Base-by-base conservation (phyloP, 1,284 basidiomycete genomes). In the Cerrena zonata region DNA sequence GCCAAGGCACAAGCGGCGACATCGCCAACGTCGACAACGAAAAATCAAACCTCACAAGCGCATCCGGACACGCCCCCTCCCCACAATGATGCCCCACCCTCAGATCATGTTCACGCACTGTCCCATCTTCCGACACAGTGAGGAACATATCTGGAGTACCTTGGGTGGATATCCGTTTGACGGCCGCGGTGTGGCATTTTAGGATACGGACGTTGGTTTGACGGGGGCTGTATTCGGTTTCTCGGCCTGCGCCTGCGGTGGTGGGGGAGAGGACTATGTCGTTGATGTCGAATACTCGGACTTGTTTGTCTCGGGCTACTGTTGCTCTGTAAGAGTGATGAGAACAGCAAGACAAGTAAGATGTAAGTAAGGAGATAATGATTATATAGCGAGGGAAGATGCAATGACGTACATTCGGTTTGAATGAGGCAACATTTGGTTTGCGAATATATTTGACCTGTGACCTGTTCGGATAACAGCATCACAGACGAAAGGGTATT, bases 61-160 rank as follows among this genome's bases (percentile, higher is more conserved):
- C 86, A 3, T 80, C 68, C 21, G 89, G 82, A 63, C 89, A 91
- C 1, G 63, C 57, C 38, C 70, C 72, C 12, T 59, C 61, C 23
- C 63, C 57, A 66, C 89, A 92, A 22, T 65, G 65, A 65, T 92
- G 91, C 3, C 74, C 65, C 5, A 75, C 77, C 40, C 94, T 77
- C 22, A 96, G 69, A 65, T 96, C 94, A 64, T 94, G 91, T 65
- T 95, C 93, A 24, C 93, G 79, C 10, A 86, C 83, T n/a, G 79
- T 73, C 1, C 80, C 83, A 61, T 86, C 84, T 73, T 93, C 93
- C 18, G 83, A 79, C 12, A 93, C 90, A 0, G 91, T 90, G 27
- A 97, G 67, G 66, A 96, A 96, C 37, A 85, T 64, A 64, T 90
- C 83, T 0, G 91, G 86, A 53, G 84, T 90, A 34, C 89, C 82